phyloP scores from a whole-genome alignment of 257 asterid species.

The Salvia hispanica region DNA sequence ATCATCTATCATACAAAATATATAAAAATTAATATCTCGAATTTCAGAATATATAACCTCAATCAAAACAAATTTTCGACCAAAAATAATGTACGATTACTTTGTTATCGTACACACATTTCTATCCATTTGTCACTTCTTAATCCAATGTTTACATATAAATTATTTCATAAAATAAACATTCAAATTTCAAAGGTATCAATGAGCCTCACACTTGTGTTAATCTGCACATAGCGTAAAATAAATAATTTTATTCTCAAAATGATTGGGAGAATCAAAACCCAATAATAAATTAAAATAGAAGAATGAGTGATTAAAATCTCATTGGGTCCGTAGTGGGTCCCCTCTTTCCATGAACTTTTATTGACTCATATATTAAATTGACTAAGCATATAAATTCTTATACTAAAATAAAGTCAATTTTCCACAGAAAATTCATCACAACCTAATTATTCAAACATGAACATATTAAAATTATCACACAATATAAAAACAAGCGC shows the following conservation, averaged over 20 bases:
- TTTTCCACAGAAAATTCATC: background rate
- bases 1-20: too few species aligned
- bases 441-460: conserved; percentile 13
- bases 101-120: too few species aligned
- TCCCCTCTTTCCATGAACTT: conserved; percentile 22
- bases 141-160: too few species aligned
- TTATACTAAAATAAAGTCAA: conserved; percentile 9
- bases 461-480: background rate
- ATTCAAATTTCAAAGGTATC: too few species aligned
- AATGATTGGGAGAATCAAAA: conserved; percentile 17
- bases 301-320: background rate
- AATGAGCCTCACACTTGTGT: too few species aligned
- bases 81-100: too few species aligned
- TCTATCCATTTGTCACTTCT: too few species aligned
- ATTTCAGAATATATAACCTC: too few species aligned
- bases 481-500: background rate
- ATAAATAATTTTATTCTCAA: background rate
- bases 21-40: too few species aligned
- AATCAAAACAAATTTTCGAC: too few species aligned
- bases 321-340: conserved; percentile 24
- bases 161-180: too few species aligned
- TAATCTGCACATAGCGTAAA: too few species aligned
- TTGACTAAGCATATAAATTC: background rate
- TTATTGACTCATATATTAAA: conserved; percentile 9
- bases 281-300: background rate